Conservation (phyloP, 2,329 filamentous ascomycete species). For the Diplocarpon rosae region DNA sequence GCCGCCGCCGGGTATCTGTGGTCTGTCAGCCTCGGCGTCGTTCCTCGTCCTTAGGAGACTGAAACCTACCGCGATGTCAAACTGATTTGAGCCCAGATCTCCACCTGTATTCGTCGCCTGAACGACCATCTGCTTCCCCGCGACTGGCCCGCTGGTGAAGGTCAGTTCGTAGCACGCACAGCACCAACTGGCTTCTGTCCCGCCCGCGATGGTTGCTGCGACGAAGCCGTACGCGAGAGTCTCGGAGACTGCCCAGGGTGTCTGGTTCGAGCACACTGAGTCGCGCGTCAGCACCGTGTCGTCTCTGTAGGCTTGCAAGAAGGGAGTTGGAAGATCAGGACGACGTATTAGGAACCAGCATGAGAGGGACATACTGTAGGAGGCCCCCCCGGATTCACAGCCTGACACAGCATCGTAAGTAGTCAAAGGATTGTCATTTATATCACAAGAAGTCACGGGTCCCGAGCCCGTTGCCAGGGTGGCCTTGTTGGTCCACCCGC, state of each 20-base stretch:
- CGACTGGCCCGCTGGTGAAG: slow-evolving; percentile 38
- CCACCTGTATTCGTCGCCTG: slow-evolving; percentile 53
- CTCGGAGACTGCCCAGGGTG: slow-evolving; percentile 50
- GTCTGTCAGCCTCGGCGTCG: slow-evolving; percentile 35
- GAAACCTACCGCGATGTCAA: slow-evolving; percentile 35
- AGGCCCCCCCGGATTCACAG: slow-evolving; percentile 36
- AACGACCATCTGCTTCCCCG: slow-evolving; percentile 52
- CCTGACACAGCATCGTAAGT: slow-evolving; percentile 38
- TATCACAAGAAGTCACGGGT: slow-evolving; percentile 25
- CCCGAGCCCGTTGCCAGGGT: slow-evolving; percentile 29
- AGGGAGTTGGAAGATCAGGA: no score
- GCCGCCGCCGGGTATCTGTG: slow-evolving; percentile 43
- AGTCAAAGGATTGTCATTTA: slow-evolving; percentile 41
- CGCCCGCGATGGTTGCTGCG: slow-evolving; percentile 44
- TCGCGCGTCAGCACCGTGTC: no score
- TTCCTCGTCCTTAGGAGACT: slow-evolving; percentile 30
- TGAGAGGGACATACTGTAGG: slow-evolving; percentile 34
- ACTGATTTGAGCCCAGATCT: slow-evolving; percentile 46
- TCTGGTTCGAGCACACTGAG: slow-evolving; percentile 45
- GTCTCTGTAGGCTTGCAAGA: no score
- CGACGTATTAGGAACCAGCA: no score
- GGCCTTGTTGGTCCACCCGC: slow-evolving; percentile 48
- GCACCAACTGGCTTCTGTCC: slow-evolving; percentile 50
- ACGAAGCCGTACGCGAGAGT: slow-evolving; percentile 47
- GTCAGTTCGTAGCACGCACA: slow-evolving; percentile 49